phyloP scores from a whole-genome alignment of 306 rosid species.

The Mimosa pudica region DNA sequence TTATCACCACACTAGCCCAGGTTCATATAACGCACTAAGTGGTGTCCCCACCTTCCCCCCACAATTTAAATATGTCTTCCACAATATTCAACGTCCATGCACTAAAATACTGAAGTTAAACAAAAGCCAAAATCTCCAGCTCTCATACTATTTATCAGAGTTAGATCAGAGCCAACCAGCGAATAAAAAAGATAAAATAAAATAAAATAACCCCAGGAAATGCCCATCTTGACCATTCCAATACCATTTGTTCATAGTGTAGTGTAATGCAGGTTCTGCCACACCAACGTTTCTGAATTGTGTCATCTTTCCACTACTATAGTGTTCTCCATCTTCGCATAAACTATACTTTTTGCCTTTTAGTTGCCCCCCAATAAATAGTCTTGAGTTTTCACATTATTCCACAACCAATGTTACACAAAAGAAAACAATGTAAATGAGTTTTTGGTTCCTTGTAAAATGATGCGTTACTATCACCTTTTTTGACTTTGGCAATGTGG shows the following conservation, averaged over 20 bases:
- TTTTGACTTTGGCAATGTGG: slow-evolving; percentile 44
- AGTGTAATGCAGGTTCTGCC: slow-evolving; percentile 39
- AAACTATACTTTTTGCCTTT: slow-evolving; percentile 27
- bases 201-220: not conserved
- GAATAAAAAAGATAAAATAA: not conserved
- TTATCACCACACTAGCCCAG: slow-evolving; percentile 4
- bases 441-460: slow-evolving; percentile 38
- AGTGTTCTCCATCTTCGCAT: slow-evolving; percentile 40
- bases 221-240: not conserved
- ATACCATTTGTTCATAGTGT: slow-evolving; percentile 23
- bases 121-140: not conserved
- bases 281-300: slow-evolving; percentile 31
- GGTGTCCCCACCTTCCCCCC: slow-evolving; percentile 36
- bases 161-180: not conserved
- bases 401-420: slow-evolving; percentile 26
- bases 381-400: slow-evolving; percentile 25
- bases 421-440: slow-evolving; percentile 14
- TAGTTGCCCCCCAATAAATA: slow-evolving; percentile 11
- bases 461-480: slow-evolving; percentile 50
- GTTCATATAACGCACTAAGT: slow-evolving; percentile 42
- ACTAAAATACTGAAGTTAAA: slow-evolving; percentile 12
- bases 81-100: slow-evolving; percentile 34
- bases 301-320: slow-evolving; percentile 70
- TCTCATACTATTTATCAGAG: not conserved
- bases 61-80: slow-evolving; percentile 25